Conservation (phyloP, 345 rosid species). For the Jatropha curcas region DNA sequence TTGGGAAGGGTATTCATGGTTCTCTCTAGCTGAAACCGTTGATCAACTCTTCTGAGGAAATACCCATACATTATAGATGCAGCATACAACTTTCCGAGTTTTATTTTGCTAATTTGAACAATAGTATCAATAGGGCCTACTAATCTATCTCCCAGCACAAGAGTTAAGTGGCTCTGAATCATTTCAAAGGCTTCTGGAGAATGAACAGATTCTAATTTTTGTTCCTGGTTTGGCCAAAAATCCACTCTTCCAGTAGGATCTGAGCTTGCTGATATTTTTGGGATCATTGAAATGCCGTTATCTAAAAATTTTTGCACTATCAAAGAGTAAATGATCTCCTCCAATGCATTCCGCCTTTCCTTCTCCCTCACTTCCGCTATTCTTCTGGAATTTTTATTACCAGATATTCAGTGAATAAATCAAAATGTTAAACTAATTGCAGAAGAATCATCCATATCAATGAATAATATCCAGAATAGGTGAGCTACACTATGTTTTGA, state of each 20-base stretch:
- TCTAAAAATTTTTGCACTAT: constrained; percentile 74
- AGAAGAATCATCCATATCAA: neutral
- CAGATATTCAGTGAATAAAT: neutral
- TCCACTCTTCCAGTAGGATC: constrained; percentile 81
- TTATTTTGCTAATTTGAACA: constrained; percentile 79
- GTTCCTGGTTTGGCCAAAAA: constrained; percentile 94
- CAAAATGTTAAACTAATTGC: neutral
- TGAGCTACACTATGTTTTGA: neutral
- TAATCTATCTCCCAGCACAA: constrained; percentile 67
- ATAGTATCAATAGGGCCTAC: constrained; percentile 73
- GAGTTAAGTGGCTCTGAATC: constrained; percentile 84
- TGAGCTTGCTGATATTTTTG: constrained; percentile 58
- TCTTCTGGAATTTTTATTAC: constrained; percentile 48
- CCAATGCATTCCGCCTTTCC: constrained; percentile 60
- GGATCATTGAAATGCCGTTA: constrained; percentile 68
- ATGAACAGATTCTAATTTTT: constrained; percentile 79
- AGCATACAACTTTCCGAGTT: constrained; percentile 86
- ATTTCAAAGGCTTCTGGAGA: constrained; percentile 91
- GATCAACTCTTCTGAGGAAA: constrained; percentile 86
- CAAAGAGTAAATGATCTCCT: constrained; percentile 84
- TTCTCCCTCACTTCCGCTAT: constrained; percentile 85
- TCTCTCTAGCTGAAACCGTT: constrained; percentile 85
- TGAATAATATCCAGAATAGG: neutral
- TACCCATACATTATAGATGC: constrained; percentile 93
- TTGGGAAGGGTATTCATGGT: constrained; percentile 79